Evolutionary conservation across 345 rosid species (phyloP).

Genomic region (Fremontodendron californicum): DNA sequence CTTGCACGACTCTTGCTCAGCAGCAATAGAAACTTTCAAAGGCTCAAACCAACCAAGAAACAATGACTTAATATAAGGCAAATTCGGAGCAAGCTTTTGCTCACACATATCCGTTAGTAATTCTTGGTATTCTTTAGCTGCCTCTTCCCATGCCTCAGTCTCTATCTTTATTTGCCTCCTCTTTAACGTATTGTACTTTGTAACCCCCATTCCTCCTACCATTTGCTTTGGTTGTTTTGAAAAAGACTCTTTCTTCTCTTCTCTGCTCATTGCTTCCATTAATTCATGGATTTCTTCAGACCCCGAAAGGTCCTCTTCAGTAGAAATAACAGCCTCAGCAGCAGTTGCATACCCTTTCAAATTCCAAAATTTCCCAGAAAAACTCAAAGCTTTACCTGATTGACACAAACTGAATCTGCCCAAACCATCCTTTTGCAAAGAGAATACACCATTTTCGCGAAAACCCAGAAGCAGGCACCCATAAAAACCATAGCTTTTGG

Average conservation of each 20-base stretch:
- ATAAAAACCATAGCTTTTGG: conserved; percentile 9
- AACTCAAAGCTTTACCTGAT: conserved; percentile 11
- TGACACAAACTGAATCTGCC: conserved; percentile 16
- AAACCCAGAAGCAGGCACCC: conserved; percentile 13
- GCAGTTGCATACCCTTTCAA: conserved; percentile 46
- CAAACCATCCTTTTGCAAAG: conserved; percentile 23
- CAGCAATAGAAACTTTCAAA: conserved; percentile 64
- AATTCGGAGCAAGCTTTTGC: conserved; percentile 92
- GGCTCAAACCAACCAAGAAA: conserved; percentile 99
- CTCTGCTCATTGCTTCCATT: conserved; percentile 38
- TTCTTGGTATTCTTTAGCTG: conserved; percentile 84
- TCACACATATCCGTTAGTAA: conserved; percentile 82
- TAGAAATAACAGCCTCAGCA: conserved; percentile 58
- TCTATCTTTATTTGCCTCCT: conserved; percentile 74
- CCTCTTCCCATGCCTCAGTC: conserved; percentile 93
- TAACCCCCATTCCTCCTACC: conserved; percentile 51
- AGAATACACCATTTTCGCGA: conserved; percentile 14
- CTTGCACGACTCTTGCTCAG: conserved; percentile 56
- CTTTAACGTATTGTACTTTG: conserved; percentile 47
- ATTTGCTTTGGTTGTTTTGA: conserved; percentile 44
- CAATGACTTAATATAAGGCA: conserved; percentile 80
- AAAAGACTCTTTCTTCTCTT: conserved; percentile 28
- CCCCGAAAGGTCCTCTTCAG: conserved; percentile 67
- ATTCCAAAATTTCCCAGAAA: conserved; percentile 5
- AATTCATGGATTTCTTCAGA: conserved; percentile 63